A percentile compares a stretch with the other conserved stretches of the same genome.
Conservation (phyloP, 2,329 filamentous ascomycete species). For the Colletotrichum scovillei region DNA sequence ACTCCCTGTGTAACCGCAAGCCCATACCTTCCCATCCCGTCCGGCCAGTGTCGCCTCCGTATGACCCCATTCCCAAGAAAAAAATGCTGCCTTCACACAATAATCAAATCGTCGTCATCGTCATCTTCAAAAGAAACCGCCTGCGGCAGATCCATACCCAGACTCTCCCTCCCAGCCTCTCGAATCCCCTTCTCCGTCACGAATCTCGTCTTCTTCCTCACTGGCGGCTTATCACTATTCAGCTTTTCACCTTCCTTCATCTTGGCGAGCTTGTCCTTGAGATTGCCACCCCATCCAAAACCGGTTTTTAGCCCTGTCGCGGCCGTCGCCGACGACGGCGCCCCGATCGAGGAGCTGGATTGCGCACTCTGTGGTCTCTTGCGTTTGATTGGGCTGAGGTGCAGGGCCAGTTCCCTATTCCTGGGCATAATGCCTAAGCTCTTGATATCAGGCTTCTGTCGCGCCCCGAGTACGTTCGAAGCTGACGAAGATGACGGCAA, state of each 20-base stretch:
- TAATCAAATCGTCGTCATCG: constrained; percentile 63
- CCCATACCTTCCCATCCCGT: background rate
- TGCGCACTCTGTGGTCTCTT: constrained; percentile 66
- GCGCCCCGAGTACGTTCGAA: constrained; percentile 40
- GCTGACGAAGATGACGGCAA: constrained; percentile 13
- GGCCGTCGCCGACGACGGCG: constrained; percentile 31
- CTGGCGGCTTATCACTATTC: constrained; percentile 53
- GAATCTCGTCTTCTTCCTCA: constrained; percentile 82
- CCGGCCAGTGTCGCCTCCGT: background rate
- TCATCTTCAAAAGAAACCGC: constrained; percentile 47
- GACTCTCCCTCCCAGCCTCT: constrained; percentile 80
- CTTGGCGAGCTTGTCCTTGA: constrained; percentile 66
- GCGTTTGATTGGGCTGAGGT: constrained; percentile 70
- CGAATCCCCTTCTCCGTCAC: constrained; percentile 82
- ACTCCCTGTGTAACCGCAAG: constrained; percentile 6
- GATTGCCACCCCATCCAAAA: constrained; percentile 68
- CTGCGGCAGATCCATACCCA: constrained; percentile 63
- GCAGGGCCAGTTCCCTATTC: constrained; percentile 57
- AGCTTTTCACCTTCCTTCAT: constrained; percentile 71
- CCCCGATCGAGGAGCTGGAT: constrained; percentile 45
- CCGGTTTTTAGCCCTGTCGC: constrained; percentile 41
- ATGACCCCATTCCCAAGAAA: constrained; percentile 1
- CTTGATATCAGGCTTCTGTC: constrained; percentile 54
- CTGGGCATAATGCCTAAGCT: constrained; percentile 55
- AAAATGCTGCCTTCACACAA: constrained; percentile 39